Percentiles rank a stretch among this genome's conserved stretches.
These are phyloP conservation scores for Collybia mongolica DNA, from an alignment of 768 basidiomycete genomes.

Conservation along the genomic window DNA sequence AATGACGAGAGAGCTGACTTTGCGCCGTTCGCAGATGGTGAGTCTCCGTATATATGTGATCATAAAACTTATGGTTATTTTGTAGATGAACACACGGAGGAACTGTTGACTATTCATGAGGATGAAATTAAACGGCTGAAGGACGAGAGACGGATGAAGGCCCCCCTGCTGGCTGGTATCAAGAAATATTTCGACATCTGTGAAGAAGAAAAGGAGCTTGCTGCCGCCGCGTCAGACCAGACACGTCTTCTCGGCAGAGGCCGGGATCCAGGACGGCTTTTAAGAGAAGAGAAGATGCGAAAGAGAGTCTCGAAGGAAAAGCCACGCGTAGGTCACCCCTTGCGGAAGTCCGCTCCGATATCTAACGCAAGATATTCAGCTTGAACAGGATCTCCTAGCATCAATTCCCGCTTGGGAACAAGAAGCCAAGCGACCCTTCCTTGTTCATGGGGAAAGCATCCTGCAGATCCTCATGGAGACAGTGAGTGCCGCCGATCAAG, in stretches of 20 bases:
- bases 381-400: constrained; percentile 82
- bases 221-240: constrained; percentile 78
- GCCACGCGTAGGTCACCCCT: constrained; percentile 64
- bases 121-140: constrained; percentile 80
- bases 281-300: constrained; percentile 96
- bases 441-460: constrained; percentile 83
- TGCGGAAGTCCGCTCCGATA: background rate
- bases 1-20: constrained; percentile 83
- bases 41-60: constrained; percentile 15
- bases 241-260: constrained; percentile 79
- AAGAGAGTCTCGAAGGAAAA: constrained; percentile 93
- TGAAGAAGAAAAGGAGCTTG: constrained; percentile 86
- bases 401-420: constrained; percentile 88
- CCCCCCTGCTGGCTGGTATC: constrained; percentile 69
- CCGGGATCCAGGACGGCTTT: constrained; percentile 79
- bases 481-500: constrained; percentile 72
- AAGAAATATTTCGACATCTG: constrained; percentile 91
- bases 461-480: constrained; percentile 75
- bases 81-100: constrained; percentile 85
- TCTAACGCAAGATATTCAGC: constrained; percentile 38
- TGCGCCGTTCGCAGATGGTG: constrained; percentile 81
- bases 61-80: constrained; percentile 5
- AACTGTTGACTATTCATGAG: constrained; percentile 81
- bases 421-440: constrained; percentile 68
- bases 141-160: constrained; percentile 79